Evolutionary conservation across 2,329 filamentous ascomycete genomes (phyloP), one percentile per base, ranked within the genome.

Genomic region (Fusarium pininemorale): DNA sequence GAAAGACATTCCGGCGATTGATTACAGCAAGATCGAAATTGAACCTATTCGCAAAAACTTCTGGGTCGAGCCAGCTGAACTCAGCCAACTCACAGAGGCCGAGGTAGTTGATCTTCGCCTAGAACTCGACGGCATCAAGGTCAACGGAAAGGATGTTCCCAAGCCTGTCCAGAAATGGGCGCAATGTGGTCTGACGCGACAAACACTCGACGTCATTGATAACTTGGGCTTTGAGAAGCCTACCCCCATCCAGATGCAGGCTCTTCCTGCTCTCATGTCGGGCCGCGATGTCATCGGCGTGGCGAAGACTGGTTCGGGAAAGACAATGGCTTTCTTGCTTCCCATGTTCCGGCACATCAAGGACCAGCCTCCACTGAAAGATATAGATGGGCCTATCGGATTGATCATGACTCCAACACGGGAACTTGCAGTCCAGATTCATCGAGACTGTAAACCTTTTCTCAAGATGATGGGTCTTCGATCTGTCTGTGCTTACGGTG

Each of bases 301-400:
- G 60, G 96, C 96, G 24, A 98, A 98, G 85, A 99, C 96, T 32
- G 96, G 96, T 10, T 98, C 96, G 32, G 96, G 96, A 81, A 99
- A 99, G 85, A 99, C 96, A 0, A 91, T 98, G 78, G 96, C 96
- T 11, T 99, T 98, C 81, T 85, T 98, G 37, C 89, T 99, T 50
- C 96, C 96, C 42, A 98, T 98, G 94, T 98, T 99, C 81, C 91
- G 96, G 63, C 96, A 99, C 81, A 98, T 98, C 84, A 96, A 96
- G 82, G 96, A 98, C 79, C 96, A 99, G 81, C 88, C 91, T 56
- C 91, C 93, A 0, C 85, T 98, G 24, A 93, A 93, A 77, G 91
- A 93, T 48, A 91, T 92, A 71, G 96, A 99, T 80, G 96, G 96
- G 0, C 94, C 96, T 0, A 90, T 99, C 59, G 92, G 92, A 16